A percentile compares a stretch with the other conserved stretches of the same genome.
Conservation (phyloP, 164 flowering plant species). For the Dillenia turbinata region DNA sequence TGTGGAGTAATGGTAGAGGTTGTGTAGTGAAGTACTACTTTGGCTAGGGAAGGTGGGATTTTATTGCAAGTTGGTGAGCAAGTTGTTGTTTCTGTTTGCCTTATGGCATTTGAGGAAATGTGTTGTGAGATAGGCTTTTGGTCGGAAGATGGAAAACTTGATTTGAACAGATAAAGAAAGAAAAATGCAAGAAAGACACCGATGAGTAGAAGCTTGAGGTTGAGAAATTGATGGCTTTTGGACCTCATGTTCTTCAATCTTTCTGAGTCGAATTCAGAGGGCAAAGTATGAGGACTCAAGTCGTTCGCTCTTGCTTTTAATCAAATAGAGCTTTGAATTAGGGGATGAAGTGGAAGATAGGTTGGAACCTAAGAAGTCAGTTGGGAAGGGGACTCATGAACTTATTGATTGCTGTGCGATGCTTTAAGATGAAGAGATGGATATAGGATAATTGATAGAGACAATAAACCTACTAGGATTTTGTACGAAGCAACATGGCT, state of each 20-base stretch:
- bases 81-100: conserved; percentile 1
- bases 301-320: too few relatives aligned
- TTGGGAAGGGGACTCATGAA: neutral
- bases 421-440: conserved; percentile 41
- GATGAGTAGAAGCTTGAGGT: conserved; percentile 37
- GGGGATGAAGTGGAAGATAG: neutral
- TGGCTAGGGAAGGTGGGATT: conserved; percentile 44
- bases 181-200: conserved; percentile 36
- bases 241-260: conserved; percentile 28
- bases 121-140: conserved; percentile 10
- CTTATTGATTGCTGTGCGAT: conserved; percentile 7
- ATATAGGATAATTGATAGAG: conserved; percentile 24
- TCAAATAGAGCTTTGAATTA: neutral
- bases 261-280: conserved; percentile 1
- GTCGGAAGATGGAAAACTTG: conserved; percentile 34
- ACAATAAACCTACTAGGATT: conserved; percentile 33
- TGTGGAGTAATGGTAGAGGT: conserved; percentile 72
- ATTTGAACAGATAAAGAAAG: conserved; percentile 40
- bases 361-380: conserved; percentile 2
- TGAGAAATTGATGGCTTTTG: conserved; percentile 31
- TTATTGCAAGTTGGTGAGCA: conserved; percentile 45
- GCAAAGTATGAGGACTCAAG: neutral
- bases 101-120: conserved; percentile 11
- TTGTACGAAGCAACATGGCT: conserved; percentile 14
- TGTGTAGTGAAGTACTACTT: conserved; percentile 54